A percentile compares a stretch with the other conserved stretches of the same genome.
Conservation (phyloP, 768 basidiomycete genomes). For the Podaxis rugospora region DNA sequence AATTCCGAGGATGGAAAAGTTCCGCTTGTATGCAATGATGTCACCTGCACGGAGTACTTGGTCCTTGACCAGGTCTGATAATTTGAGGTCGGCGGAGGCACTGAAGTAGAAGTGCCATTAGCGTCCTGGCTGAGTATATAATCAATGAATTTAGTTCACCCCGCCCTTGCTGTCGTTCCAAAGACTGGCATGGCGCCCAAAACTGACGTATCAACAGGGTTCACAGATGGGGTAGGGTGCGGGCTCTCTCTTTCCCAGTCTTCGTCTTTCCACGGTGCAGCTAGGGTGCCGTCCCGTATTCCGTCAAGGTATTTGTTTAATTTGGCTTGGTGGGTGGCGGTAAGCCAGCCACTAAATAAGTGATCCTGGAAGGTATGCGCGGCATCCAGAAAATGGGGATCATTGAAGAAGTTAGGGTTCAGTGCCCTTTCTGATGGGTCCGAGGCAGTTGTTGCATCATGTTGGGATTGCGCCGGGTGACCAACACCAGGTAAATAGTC, state of each 20-base stretch:
- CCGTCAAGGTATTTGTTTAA: conserved; percentile 40
- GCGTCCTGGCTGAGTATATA: background rate
- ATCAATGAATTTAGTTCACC: conserved; percentile 22
- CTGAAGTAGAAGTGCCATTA: conserved; percentile 17
- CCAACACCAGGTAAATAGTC: conserved; percentile 20
- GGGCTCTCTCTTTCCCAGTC: conserved; percentile 47
- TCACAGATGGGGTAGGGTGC: conserved; percentile 7
- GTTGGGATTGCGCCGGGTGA: conserved; percentile 35
- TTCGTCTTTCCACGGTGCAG: conserved; percentile 63
- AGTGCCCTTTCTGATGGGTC: conserved; percentile 17
- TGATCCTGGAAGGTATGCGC: conserved; percentile 60
- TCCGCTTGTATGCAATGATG: conserved; percentile 47
- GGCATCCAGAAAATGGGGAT: conserved; percentile 49
- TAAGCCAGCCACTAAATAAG: conserved; percentile 47
- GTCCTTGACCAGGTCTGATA: conserved; percentile 39
- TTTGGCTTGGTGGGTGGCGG: conserved; percentile 35
- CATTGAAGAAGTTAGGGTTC: conserved; percentile 40
- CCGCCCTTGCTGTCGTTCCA: conserved; percentile 20
- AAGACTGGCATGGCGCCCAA: conserved; percentile 11
- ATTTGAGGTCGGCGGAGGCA: conserved; percentile 39
- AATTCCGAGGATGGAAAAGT: conserved; percentile 34
- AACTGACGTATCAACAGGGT: conserved; percentile 4
- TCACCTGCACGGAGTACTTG: conserved; percentile 47
- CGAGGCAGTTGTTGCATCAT: conserved; percentile 10
- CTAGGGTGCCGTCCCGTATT: conserved; percentile 38